Evolutionary conservation across 1,284 basidiomycete genomes (phyloP).

Genomic region (Pseudozyma sp.): DNA sequence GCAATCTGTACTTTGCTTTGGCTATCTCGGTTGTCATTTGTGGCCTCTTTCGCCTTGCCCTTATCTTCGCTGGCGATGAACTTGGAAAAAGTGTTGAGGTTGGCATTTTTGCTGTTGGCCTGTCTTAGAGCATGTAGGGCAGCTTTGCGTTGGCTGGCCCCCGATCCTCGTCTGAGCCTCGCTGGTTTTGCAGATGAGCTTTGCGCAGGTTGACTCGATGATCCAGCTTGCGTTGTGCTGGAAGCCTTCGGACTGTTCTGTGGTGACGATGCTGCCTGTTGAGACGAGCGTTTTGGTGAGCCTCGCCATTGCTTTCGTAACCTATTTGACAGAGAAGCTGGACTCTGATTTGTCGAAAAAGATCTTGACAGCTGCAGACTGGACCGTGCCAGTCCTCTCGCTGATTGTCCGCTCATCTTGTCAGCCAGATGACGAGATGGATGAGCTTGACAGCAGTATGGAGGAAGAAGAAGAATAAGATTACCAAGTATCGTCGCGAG

Average conservation of each 20-base stretch:
- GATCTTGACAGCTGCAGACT: slow-evolving; percentile 11
- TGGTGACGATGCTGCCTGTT: slow-evolving; percentile 4
- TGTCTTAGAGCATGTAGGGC: slow-evolving; percentile 10
- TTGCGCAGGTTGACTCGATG: background rate
- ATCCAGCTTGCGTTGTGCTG: background rate
- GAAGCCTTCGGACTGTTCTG: background rate
- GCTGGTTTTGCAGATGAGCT: background rate
- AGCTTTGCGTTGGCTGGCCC: slow-evolving; percentile 16
- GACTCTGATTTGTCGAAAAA: slow-evolving; percentile 13
- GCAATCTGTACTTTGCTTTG: background rate
- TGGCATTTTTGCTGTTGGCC: background rate
- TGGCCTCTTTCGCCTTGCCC: slow-evolving; percentile 23
- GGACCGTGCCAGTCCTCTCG: slow-evolving; percentile 9
- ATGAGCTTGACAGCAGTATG: too few relatives aligned
- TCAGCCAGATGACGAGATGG: background rate
- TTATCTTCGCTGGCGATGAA: slow-evolving; percentile 19
- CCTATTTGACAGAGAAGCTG: slow-evolving; percentile 9
- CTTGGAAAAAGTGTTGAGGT: slow-evolving; percentile 10
- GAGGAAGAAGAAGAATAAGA: background rate
- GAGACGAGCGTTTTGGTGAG: background rate
- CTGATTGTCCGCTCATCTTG: slow-evolving; percentile 16
- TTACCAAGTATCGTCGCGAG: background rate
- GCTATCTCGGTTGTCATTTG: background rate
- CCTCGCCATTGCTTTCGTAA: slow-evolving; percentile 20
- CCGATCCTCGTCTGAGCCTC: background rate